Evolutionary conservation across 257 asterid species (phyloP), one percentile per base, ranked within the genome.

Genomic region (Parsonsia alboflavescens): DNA sequence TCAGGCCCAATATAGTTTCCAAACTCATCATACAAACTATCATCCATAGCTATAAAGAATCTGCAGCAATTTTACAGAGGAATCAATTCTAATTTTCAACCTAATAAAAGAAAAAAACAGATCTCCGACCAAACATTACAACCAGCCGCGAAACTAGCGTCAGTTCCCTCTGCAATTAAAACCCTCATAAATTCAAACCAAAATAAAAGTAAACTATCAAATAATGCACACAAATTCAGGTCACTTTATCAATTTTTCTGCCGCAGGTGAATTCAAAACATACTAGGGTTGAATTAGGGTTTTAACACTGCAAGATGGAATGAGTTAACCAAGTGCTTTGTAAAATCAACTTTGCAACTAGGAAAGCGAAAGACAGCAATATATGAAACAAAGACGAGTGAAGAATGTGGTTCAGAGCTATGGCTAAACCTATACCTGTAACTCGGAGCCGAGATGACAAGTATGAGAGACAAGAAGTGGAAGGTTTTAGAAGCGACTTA

Each of bases 1-100:
- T 94, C 99, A 28, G 99, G 99, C 56, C 99, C 97, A 15, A 94
- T 89, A 72, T 94, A 94, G 82, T 94, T 94, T 10, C 99, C 99
- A 71, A 94, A 94, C 84, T 94, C 99, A 78, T 94, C 97, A 59
- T 94, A 94, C 82, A 94, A 82, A 72, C 91, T 92, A 30, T 94
- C 98, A 85, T 94, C 98, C 98, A 92, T 93, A 68, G 75, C 77
- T 81, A 53, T 63, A n/a, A 45, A 67, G 62, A 77, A 78, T 83
- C 79, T 79, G 84, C 82, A 44, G 49, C 46, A 12, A 49, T 11
- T 10, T 65, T 24, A 24, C 15, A 7, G 6, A 56, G 4, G 26
- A 39, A 63, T 61, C 30, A 22, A 22, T 10, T 49, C 17, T 15
- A 12, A 0, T 49, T 49, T 49, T 13, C 2, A 49, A 13, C 2